Evolutionary conservation across 345 rosid genomes (phyloP).

Genomic region (Nephelium lappaceum): DNA sequence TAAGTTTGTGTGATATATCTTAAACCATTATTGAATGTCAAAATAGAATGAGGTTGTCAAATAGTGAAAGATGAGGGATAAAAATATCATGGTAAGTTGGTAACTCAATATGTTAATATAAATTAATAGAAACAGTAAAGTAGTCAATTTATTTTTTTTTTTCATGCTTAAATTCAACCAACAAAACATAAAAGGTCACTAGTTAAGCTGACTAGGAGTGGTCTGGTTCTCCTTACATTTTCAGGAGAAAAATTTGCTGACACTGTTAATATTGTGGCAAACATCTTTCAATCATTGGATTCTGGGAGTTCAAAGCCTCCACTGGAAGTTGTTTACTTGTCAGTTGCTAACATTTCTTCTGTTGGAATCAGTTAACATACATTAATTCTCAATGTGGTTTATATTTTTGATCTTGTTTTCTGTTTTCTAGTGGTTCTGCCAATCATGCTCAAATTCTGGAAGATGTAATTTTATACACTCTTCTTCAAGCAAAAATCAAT

Average conservation of each 20-base stretch:
- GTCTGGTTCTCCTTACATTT: constrained; percentile 75
- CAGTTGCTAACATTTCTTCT: background rate
- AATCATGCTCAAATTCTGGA: background rate
- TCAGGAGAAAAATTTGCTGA: constrained; percentile 43
- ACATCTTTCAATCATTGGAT: constrained; percentile 53
- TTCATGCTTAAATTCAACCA: no score
- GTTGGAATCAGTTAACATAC: background rate
- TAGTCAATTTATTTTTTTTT: no score
- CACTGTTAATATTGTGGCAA: constrained; percentile 51
- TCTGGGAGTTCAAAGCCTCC: constrained; percentile 63
- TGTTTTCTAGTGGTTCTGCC: background rate
- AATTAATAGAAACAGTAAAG: no score
- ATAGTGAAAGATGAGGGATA: no score
- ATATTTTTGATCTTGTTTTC: background rate
- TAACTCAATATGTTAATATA: no score
- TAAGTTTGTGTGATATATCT: no score
- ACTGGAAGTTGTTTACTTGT: constrained; percentile 45
- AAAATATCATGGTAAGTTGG: no score
- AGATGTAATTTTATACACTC: background rate
- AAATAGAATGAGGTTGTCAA: no score
- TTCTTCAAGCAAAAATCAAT: background rate
- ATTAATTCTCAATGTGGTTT: background rate
- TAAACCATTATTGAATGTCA: no score
- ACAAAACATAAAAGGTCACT: constrained; percentile 37
- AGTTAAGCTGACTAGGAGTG: constrained; percentile 86